Base-by-base conservation (phyloP, 2,329 filamentous ascomycete genomes). In the Podosphaera xanthii region DNA sequence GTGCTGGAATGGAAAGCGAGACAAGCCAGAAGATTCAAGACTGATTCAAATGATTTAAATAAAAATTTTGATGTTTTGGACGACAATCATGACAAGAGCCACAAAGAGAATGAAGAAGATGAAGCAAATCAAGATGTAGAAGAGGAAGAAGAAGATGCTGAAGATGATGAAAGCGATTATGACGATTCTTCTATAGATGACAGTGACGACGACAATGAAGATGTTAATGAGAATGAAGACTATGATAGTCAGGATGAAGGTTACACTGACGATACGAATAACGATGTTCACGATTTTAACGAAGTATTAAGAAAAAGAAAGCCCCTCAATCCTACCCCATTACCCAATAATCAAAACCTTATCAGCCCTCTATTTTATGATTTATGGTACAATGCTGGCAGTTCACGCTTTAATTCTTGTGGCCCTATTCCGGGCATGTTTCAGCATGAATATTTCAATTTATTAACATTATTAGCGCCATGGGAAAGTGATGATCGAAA, bases 401-500 rank as follows among this genome's bases (percentile, higher is more conserved):
- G 52, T 10, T 54, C 52, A 10, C 52, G 52, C 31, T 54, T 54
- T 33, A 54, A 54, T 8, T 35, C 52, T 35, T 22, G 34, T 35
- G 52, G 52, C 36, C 30, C 6, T 14, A 33, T 54, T 35, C 52
- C 52, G 14, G 52, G 52, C 10, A 54, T 54, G 52, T 33, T 35
- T 12, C 52, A 35, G 36, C 10, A 54, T 35, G 22, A 54, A 44
- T 57, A 57, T 44, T 42, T 42, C 30, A 8, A 33, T 1, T 33
- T 57, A 12, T 44, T 57, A 33, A 46, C 22, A 3, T 33, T 34
- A 8, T 10, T 59, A 3, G 57, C 57, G 4, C 57, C 57, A 53
- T 52, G 31, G 33, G 57, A 59, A 40, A 59, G 57, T 34, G 46
- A 59, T 22, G 57, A 46, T 6, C 57, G 34, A 34, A 22, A 42